Evolutionary conservation across 345 rosid species (phyloP), one percentile per base, ranked within the genome.

Genomic region (Populus simonii): DNA sequence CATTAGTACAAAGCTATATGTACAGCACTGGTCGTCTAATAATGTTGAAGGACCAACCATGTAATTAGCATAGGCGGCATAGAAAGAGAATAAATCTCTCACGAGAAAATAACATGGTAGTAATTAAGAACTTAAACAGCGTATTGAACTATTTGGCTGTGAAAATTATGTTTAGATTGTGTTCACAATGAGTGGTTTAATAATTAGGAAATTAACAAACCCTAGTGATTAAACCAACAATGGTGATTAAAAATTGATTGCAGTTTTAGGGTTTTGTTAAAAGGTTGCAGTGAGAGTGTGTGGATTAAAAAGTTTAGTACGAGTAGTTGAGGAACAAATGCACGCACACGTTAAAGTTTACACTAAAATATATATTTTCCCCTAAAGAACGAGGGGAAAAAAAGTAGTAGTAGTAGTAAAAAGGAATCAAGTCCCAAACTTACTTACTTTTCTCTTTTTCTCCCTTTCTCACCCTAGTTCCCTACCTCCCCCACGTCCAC

Each of bases 401-500:
- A 74, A 70, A 72, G 36, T 8, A 69, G 72, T 5, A 17, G 72
- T 5, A 17, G 74, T 12, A 57, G 76, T 68, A 74, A 75, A 79
- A 78, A 53, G 73, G 76, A 80, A 82, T 67, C 84, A 78, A 80
- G 71, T 76, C 53, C 57, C 11, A 68, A 79, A 82, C 71, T 79
- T 71, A 43, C 43, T 67, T 29, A 41, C 31, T 66, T 47, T 77
- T 66, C 31, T 53, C 76, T 62, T 80, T 70, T 72, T 53, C 45
- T 81, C 79, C 4, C 79, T 80, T 84, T 83, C 76, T 86, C 68
- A 75, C 80, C 80, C 70, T 83, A 70, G 25, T 47, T 80, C 81
- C 87, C 90, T 84, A 83, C 84, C 36, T 33, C 79, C 79, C 91
- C 87, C 90, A 85, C 88, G 92, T 84, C 91, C 92, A 88, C 92